Conservation (phyloP, 2,329 filamentous ascomycete species). For the Aureobasidium mangrovei region DNA sequence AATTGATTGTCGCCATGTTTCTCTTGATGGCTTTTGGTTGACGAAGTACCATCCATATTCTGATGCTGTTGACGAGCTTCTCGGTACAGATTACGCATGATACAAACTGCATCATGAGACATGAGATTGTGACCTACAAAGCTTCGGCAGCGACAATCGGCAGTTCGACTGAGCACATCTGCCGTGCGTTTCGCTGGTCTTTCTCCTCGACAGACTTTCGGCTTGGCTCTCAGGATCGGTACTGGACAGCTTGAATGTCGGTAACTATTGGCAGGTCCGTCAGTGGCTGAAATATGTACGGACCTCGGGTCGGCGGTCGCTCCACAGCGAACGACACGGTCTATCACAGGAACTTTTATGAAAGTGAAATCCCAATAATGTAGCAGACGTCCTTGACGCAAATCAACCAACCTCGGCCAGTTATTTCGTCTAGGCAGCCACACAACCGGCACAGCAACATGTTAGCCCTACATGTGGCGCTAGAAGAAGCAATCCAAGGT, state of each 20-base stretch:
- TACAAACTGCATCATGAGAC: conserved; percentile 1
- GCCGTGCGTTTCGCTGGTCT: not conserved
- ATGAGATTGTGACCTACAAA: not conserved
- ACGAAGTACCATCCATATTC: not conserved
- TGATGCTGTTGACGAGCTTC: too few species aligned
- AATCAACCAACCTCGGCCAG: not conserved
- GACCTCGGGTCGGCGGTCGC: not conserved
- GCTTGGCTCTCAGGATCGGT: conserved; percentile 3
- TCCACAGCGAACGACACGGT: not conserved
- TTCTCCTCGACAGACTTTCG: conserved; percentile 1
- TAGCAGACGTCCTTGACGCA: not conserved
- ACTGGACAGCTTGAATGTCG: not conserved
- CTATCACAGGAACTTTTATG: too few species aligned
- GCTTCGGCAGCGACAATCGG: conserved; percentile 9
- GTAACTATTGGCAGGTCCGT: not conserved
- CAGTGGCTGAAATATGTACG: not conserved
- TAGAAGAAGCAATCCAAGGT: not conserved
- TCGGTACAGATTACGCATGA: not conserved
- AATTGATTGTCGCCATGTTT: not conserved
- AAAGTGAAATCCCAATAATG: too few species aligned
- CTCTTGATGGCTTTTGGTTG: not conserved
- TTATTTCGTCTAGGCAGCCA: not conserved
- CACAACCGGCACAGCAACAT: not conserved
- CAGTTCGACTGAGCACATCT: conserved; percentile 4
- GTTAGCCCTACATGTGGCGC: not conserved